Evolutionary conservation across 768 basidiomycete genomes (phyloP), one percentile per base, ranked within the genome.

Genomic region (Tylopilus cervinicoccineus): DNA sequence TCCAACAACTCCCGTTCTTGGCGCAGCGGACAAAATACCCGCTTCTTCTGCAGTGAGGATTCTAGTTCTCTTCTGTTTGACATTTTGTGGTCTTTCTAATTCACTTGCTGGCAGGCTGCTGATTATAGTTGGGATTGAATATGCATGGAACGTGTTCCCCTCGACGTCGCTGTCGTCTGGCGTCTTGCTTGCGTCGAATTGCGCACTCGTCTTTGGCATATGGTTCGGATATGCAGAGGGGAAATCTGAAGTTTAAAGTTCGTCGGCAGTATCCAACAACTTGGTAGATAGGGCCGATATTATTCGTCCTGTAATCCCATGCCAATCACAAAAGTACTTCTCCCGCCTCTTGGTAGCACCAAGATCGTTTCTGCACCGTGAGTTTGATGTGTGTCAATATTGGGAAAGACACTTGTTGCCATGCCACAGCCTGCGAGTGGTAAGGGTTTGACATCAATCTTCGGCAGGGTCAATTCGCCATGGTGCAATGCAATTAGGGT

Each of bases 401-500:
- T 83, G 1, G 85, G 86, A 16, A 84, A 64, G 0, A 76, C 70
- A 62, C 72, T 73, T 8, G 81, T 79, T 8, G 79, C 75, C 80
- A 80, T 84, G 9, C 75, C 62, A 28, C 76, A 75, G 10, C 74
- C 78, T 2, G 72, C 61, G 3, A 80, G 57, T 3, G 83, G 77
- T 27, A 86, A 67, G 3, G 87, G 79, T 7, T 72, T 76, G 27
- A 95, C 76, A 16, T 73, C 63, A 26, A 95, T 74, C 57, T 80
- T 83, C 0, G 94, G 94, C 9, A 98, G 72, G 28, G 74, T 65
- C 17, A 97, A 76, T 52, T 86, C 78, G 14, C 93, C 92, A 42
- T 94, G 83, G 57, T 87, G 87, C 24, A 97, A 70, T 0, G 93
- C 88, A 53, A 97, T 83, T n/a, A 98, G 70, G 0, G 86, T 88